A percentile compares a stretch with the other conserved stretches of the same genome.
Evolutionary conservation across 176 grass and related monocot genomes (phyloP).

Genomic region (Typha latifolia): DNA sequence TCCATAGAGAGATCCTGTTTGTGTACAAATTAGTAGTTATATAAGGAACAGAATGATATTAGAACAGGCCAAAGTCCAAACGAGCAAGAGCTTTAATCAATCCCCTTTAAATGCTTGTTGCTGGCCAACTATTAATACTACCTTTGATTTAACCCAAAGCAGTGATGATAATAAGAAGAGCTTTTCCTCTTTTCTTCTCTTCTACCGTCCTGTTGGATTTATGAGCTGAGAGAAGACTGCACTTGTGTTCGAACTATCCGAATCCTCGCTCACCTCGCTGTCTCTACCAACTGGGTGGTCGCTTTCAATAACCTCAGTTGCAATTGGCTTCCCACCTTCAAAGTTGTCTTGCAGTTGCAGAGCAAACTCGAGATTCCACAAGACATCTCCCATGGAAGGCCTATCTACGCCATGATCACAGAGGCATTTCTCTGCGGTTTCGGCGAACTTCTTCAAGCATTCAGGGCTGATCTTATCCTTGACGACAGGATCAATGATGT

Average conservation of each 20-base stretch:
- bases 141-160: no score
- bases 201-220: slow-evolving; percentile 41
- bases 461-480: slow-evolving; percentile 44
- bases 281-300: slow-evolving; percentile 13
- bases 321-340: slow-evolving; percentile 20
- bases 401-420: slow-evolving; percentile 36
- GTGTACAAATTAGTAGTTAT: no score
- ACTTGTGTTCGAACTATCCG: slow-evolving; percentile 28
- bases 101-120: no score
- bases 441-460: slow-evolving; percentile 44
- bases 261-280: slow-evolving; percentile 24
- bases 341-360: slow-evolving; percentile 42
- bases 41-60: no score
- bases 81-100: no score
- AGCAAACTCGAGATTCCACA: slow-evolving; percentile 66
- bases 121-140: no score
- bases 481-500: slow-evolving; percentile 29
- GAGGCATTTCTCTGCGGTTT: slow-evolving; percentile 52
- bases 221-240: slow-evolving; percentile 48
- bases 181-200: no score
- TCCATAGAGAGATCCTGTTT: no score
- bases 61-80: no score
- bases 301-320: background rate
- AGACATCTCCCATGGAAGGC: slow-evolving; percentile 49
- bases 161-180: no score